Percentiles rank a stretch among this genome's conserved stretches.
Evolutionary conservation across 371 early-diverging fungal species (phyloP).

Genomic region (Capillidium heterosporum): DNA sequence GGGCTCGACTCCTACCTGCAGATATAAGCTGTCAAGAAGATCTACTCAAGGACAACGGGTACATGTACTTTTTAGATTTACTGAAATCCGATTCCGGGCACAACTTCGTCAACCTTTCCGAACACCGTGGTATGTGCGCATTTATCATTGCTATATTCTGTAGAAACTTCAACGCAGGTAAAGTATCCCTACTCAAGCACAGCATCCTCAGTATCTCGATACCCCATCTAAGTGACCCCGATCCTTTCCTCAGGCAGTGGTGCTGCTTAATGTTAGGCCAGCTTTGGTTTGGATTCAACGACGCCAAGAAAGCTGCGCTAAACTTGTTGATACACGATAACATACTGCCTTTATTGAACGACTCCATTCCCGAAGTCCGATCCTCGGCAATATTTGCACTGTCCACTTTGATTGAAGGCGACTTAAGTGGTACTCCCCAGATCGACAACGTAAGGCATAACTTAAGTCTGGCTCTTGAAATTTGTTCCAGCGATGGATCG

Average conservation of each 20-base stretch:
- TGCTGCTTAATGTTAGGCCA: slow-evolving; percentile 68
- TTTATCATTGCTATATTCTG: slow-evolving; percentile 86
- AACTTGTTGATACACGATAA: slow-evolving; percentile 47
- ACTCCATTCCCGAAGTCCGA: slow-evolving; percentile 68
- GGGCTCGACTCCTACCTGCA: slow-evolving; percentile 88
- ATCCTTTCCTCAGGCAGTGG: slow-evolving; percentile 85
- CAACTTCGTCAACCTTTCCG: slow-evolving; percentile 44
- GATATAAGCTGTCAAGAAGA: slow-evolving; percentile 79
- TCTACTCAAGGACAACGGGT: slow-evolving; percentile 80
- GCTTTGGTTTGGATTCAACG: slow-evolving; percentile 61
- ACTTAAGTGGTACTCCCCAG: slow-evolving; percentile 46
- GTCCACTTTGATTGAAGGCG: slow-evolving; percentile 50
- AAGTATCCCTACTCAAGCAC: slow-evolving; percentile 60
- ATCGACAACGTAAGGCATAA: slow-evolving; percentile 47
- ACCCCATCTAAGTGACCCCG: slow-evolving; percentile 49
- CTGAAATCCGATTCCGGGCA: slow-evolving; percentile 42
- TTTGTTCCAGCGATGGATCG: slow-evolving; percentile 52
- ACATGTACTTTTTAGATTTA: slow-evolving; percentile 81
- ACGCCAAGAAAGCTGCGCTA: slow-evolving; percentile 51
- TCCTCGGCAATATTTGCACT: slow-evolving; percentile 67
- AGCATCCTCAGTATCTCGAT: slow-evolving; percentile 46
- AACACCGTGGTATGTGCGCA: slow-evolving; percentile 78
- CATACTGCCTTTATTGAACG: slow-evolving; percentile 34
- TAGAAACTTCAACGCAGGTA: slow-evolving; percentile 55
- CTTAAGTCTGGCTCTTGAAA: slow-evolving; percentile 38